A percentile compares a stretch with the other conserved stretches of the same genome.
Evolutionary conservation across 306 rosid species (phyloP).

Genomic region (Oemleria cerasiformis): DNA sequence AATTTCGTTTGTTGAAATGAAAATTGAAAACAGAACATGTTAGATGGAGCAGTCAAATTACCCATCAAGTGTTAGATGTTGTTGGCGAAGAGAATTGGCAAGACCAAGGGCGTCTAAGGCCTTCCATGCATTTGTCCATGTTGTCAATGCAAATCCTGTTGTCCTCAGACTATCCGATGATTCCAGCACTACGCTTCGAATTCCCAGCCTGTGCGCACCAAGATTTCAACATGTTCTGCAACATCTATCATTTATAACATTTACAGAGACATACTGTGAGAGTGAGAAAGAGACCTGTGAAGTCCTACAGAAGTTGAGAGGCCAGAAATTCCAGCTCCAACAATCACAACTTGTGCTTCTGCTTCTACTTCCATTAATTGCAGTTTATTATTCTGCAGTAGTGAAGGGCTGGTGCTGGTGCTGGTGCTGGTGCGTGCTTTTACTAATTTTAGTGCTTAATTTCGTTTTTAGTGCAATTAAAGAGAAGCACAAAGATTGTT

Average conservation of each 20-base stretch:
- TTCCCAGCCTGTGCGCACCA: slow-evolving; percentile 39
- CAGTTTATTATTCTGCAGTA: too few relatives aligned
- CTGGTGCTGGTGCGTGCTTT: too few relatives aligned
- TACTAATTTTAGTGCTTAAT: too few relatives aligned
- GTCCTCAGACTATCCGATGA: slow-evolving; percentile 51
- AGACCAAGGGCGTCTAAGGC: slow-evolving; percentile 71
- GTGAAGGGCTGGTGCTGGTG: too few relatives aligned
- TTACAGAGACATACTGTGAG: too few relatives aligned
- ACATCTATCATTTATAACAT: too few relatives aligned
- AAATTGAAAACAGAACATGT: background rate
- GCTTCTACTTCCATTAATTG: too few relatives aligned
- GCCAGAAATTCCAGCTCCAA: background rate
- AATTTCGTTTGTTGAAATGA: background rate
- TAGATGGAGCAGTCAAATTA: slow-evolving; percentile 12
- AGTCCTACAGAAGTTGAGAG: too few relatives aligned
- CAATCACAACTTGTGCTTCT: background rate
- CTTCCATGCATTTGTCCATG: slow-evolving; percentile 75
- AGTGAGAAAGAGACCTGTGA: too few relatives aligned
- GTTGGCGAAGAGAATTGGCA: slow-evolving; percentile 45
- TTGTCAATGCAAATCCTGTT: slow-evolving; percentile 55
- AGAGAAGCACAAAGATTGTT: too few relatives aligned
- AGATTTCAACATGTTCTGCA: background rate
- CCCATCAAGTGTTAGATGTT: slow-evolving; percentile 47
- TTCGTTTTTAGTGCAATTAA: too few relatives aligned
- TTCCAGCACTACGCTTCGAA: slow-evolving; percentile 67